These are phyloP conservation scores for Penicillium sp. DNA, from an alignment of 2,329 filamentous ascomycete genomes.

Conservation along the genomic window DNA sequence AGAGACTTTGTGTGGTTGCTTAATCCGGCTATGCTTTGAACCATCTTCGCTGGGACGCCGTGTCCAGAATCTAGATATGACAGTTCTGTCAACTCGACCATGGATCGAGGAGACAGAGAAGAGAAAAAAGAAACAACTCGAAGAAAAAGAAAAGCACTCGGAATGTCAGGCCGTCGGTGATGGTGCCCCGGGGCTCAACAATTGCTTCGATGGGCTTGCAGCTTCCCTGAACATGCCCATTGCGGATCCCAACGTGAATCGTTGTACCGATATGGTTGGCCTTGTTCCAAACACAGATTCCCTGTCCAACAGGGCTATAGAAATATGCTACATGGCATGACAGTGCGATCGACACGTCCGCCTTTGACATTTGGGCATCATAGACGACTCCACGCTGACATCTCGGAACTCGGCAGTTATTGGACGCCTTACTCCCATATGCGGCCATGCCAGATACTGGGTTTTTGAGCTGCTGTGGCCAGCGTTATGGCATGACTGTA, in stretches of 20 bases:
- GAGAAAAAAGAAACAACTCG: not conserved
- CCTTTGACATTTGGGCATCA: not conserved
- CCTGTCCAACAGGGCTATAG: not conserved
- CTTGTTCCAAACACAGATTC: slow-evolving; percentile 4
- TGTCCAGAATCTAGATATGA: not conserved
- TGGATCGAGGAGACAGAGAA: not conserved
- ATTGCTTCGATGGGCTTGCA: slow-evolving; percentile 2
- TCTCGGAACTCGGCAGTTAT: slow-evolving; percentile 1
- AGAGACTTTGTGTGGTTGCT: not conserved
- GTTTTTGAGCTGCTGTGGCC: not conserved
- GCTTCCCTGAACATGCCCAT: not conserved
- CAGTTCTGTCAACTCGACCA: not conserved
- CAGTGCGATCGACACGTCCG: slow-evolving; percentile 3
- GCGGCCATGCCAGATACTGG: not conserved
- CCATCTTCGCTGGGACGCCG: not conserved
- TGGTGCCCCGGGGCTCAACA: not conserved
- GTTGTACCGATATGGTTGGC: slow-evolving; percentile 2
- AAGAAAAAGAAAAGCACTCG: not conserved
- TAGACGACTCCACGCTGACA: not conserved
- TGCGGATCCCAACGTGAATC: not conserved
- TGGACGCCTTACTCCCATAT: slow-evolving; percentile 1
- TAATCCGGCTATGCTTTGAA: too few relatives aligned
- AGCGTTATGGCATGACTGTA: not conserved
- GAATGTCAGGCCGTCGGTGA: not conserved
- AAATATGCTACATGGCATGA: not conserved